Evolutionary conservation across 1,284 basidiomycete species (phyloP).

Genomic region (Sutorius eximius): DNA sequence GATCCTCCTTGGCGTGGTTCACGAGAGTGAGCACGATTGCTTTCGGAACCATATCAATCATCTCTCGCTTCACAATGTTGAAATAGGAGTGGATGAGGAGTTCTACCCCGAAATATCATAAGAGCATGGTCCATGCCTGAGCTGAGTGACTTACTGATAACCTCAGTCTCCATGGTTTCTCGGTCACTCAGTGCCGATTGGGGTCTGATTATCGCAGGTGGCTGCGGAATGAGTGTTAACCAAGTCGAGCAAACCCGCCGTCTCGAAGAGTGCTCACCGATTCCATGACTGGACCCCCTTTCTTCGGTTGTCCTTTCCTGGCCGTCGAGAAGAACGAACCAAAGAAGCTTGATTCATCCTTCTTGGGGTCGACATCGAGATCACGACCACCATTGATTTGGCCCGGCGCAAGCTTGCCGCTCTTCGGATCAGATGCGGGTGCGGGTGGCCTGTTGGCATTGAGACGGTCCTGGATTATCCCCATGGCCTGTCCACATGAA

Average conservation of each 20-base stretch:
- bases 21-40: slow-evolving; percentile 95
- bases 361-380: slow-evolving; percentile 86
- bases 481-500: slow-evolving; percentile 66
- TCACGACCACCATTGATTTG: slow-evolving; percentile 91
- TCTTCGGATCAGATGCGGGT: slow-evolving; percentile 66
- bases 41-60: slow-evolving; percentile 99
- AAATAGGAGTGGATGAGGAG: slow-evolving; percentile 92
- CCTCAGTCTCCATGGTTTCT: slow-evolving; percentile 98
- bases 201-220: slow-evolving; percentile 89
- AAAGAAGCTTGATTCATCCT: slow-evolving; percentile 92
- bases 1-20: slow-evolving; percentile 87
- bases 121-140: background rate
- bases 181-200: slow-evolving; percentile 92
- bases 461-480: slow-evolving; percentile 84
- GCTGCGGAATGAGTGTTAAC: slow-evolving; percentile 38
- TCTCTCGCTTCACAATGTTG: slow-evolving; percentile 97
- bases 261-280: slow-evolving; percentile 40
- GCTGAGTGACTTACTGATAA: slow-evolving; percentile 82
- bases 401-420: slow-evolving; percentile 58
- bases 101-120: slow-evolving; percentile 48
- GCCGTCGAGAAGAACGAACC: slow-evolving; percentile 85
- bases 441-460: slow-evolving; percentile 75
- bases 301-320: slow-evolving; percentile 82
- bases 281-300: slow-evolving; percentile 74
- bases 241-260: background rate